Evolutionary conservation across 257 asterid species (phyloP).

Genomic region (Solanum lycopersicoides): DNA sequence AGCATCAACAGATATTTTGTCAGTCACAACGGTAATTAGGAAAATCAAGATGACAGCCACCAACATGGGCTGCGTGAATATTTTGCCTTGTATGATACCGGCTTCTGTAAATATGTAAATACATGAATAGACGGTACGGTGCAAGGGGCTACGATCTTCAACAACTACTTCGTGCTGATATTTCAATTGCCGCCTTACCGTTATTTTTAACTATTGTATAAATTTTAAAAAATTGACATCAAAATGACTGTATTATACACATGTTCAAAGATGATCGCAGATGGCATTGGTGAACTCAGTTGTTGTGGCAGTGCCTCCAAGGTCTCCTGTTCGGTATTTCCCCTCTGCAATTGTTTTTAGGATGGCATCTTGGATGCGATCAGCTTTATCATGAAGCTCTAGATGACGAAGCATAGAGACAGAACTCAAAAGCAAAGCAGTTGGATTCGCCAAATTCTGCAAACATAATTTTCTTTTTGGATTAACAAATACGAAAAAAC

Average conservation of each 20-base stretch:
- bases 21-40: too few species aligned
- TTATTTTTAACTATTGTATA: too few species aligned
- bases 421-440: constrained; percentile 83
- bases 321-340: constrained; percentile 82
- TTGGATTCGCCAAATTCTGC: constrained; percentile 95
- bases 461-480: not conserved
- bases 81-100: too few species aligned
- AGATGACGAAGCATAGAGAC: constrained; percentile 80
- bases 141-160: too few species aligned
- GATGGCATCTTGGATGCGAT: constrained; percentile 69
- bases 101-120: too few species aligned
- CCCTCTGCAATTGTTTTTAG: constrained; percentile 87
- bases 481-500: not conserved
- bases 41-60: too few species aligned
- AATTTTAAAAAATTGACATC: too few species aligned
- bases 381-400: constrained; percentile 70
- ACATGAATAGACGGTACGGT: too few species aligned
- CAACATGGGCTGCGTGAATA: too few species aligned
- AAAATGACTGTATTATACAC: not conserved
- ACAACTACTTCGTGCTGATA: too few species aligned
- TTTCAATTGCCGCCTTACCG: too few species aligned
- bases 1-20: too few species aligned
- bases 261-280: constrained; percentile 57
- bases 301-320: constrained; percentile 80
- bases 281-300: constrained; percentile 80